A percentile compares a stretch with the other conserved stretches of the same genome.
Conservation (phyloP, 1,284 basidiomycete genomes). For the Mycosarcoma maydis region DNA sequence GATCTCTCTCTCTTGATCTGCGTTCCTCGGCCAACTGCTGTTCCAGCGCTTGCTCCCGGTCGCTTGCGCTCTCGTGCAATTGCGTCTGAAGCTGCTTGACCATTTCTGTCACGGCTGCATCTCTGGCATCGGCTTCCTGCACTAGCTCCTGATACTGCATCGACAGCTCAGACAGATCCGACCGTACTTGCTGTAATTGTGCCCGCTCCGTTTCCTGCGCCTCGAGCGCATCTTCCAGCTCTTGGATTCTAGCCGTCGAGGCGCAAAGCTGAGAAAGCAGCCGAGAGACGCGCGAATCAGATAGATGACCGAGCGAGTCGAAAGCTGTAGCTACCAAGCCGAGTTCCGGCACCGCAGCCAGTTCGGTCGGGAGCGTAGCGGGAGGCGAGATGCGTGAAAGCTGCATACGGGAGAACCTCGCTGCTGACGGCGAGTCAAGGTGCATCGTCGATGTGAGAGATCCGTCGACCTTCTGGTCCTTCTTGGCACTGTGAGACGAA, state of each 20-base stretch:
- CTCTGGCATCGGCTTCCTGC: slow-evolving; percentile 15
- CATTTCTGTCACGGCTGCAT: slow-evolving; percentile 9
- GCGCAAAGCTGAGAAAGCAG: slow-evolving; percentile 21
- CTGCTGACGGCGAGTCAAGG: slow-evolving; percentile 29
- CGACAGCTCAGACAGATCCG: slow-evolving; percentile 5
- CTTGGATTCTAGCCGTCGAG: slow-evolving; percentile 10
- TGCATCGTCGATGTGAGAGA: neutral
- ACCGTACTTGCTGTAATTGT: slow-evolving; percentile 18
- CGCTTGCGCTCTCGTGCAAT: neutral
- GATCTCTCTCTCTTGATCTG: slow-evolving; percentile 23
- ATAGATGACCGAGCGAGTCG: slow-evolving; percentile 10
- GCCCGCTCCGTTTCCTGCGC: neutral
- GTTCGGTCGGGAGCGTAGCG: neutral
- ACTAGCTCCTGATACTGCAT: slow-evolving; percentile 25
- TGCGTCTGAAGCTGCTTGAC: slow-evolving; percentile 6
- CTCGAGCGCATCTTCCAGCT: slow-evolving; percentile 19
- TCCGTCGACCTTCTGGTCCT: neutral
- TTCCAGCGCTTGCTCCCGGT: slow-evolving; percentile 4
- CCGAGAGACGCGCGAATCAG: slow-evolving; percentile 15
- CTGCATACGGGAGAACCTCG: slow-evolving; percentile 23
- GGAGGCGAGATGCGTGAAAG: slow-evolving; percentile 2
- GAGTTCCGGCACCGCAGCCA: slow-evolving; percentile 7
- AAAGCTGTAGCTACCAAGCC: slow-evolving; percentile 10
- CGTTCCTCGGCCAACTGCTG: slow-evolving; percentile 23
- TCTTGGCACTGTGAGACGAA: neutral